phyloP scores from a whole-genome alignment of 225 moss, liverwort and hornwort species.

The Physcomitrium patens region DNA sequence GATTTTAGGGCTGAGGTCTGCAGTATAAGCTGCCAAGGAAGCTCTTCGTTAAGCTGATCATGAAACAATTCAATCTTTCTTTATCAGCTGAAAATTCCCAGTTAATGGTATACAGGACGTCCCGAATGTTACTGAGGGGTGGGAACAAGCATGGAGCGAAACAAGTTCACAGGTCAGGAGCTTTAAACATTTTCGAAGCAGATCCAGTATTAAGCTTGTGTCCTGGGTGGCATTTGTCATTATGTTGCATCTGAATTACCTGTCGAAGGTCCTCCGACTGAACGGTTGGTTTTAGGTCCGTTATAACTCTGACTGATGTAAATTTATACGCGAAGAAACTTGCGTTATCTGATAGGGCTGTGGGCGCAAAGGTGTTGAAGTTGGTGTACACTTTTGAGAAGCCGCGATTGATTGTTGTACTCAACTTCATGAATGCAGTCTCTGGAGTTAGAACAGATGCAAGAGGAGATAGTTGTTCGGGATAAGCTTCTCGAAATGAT shows the following conservation, averaged over 20 bases:
- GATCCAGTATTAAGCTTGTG: neutral
- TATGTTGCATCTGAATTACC: neutral
- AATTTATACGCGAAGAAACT: slow-evolving; percentile 9
- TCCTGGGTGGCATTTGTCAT: neutral
- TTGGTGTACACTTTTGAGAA: neutral
- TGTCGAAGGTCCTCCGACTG: slow-evolving; percentile 12
- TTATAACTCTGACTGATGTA: neutral
- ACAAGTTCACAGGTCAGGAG: slow-evolving; percentile 42
- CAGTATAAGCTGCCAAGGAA: slow-evolving; percentile 15
- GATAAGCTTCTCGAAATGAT: slow-evolving; percentile 56
- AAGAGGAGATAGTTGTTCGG: slow-evolving; percentile 46
- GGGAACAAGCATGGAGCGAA: slow-evolving; percentile 22
- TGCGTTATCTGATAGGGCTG: neutral
- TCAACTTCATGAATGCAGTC: slow-evolving; percentile 34
- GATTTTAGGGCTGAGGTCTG: slow-evolving; percentile 11
- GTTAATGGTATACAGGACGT: slow-evolving; percentile 40
- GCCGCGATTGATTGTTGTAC: slow-evolving; percentile 20
- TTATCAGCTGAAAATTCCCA: slow-evolving; percentile 35
- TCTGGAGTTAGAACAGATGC: slow-evolving; percentile 40
- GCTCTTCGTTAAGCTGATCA: slow-evolving; percentile 18
- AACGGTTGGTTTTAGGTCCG: neutral
- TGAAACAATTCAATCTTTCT: slow-evolving; percentile 25
- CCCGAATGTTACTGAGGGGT: slow-evolving; percentile 24
- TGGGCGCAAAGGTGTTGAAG: neutral
- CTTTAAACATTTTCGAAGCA: slow-evolving; percentile 6